Percentiles rank a stretch among this genome's conserved stretches.
Evolutionary conservation across 2,329 filamentous ascomycete species (phyloP).

Genomic region (Nemania sp.): DNA sequence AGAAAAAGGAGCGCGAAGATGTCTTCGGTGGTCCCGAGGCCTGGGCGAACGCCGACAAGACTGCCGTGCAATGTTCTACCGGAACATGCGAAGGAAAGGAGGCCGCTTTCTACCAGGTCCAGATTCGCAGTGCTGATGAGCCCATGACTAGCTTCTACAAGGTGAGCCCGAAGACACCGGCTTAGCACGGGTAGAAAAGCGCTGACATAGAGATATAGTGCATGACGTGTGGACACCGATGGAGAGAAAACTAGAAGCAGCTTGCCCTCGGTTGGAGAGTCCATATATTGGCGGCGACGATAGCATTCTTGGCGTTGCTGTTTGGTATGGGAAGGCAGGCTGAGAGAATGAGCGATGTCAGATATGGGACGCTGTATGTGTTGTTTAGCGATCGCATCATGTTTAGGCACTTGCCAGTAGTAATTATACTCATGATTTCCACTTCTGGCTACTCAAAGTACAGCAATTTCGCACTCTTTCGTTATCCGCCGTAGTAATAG

Average conservation of each 20-base stretch:
- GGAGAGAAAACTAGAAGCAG: slow-evolving; percentile 71
- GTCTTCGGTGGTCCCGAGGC: slow-evolving; percentile 89
- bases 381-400: slow-evolving; percentile 15
- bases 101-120: slow-evolving; percentile 95
- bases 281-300: slow-evolving; percentile 9
- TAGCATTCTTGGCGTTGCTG: slow-evolving; percentile 30
- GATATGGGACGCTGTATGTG: slow-evolving; percentile 9
- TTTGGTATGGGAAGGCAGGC: slow-evolving; percentile 24
- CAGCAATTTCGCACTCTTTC: not conserved
- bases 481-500: not conserved
- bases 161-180: slow-evolving; percentile 59
- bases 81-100: slow-evolving; percentile 83
- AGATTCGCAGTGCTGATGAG: slow-evolving; percentile 98
- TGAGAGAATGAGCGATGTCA: slow-evolving; percentile 14
- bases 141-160: slow-evolving; percentile 98
- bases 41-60: slow-evolving; percentile 93
- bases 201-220: slow-evolving; percentile 60
- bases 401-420: slow-evolving; percentile 15
- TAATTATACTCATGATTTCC: slow-evolving; percentile 33
- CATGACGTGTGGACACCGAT: slow-evolving; percentile 73
- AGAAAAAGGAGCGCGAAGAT: slow-evolving; percentile 87
- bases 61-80: slow-evolving; percentile 82
- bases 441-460: not conserved
- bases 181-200: slow-evolving; percentile 5
- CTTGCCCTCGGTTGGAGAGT: not conserved